Evolutionary conservation across 108 stramenopile genomes (phyloP).

Genomic region (Thalassiosira profunda): DNA sequence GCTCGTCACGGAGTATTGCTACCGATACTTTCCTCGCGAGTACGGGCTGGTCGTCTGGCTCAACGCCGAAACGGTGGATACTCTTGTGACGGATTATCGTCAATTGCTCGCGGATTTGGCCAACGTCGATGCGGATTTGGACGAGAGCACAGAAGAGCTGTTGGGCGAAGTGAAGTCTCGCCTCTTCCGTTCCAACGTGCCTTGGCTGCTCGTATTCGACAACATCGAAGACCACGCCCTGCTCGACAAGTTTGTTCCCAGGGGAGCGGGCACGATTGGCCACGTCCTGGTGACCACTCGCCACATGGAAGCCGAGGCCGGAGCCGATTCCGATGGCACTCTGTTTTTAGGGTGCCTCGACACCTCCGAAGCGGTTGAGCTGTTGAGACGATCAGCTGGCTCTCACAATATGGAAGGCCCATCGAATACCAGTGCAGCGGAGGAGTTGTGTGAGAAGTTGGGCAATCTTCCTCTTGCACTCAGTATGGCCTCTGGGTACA

Average conservation of each 20-base stretch:
- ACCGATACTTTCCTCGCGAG: conserved; percentile 57
- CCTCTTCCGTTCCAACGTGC: conserved; percentile 59
- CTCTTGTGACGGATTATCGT: conserved; percentile 56
- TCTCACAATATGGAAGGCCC: conserved; percentile 26
- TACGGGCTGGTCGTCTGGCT: conserved; percentile 77
- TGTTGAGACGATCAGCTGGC: conserved; percentile 42
- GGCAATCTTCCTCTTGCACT: conserved; percentile 72
- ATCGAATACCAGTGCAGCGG: conserved; percentile 7
- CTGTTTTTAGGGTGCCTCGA: conserved; percentile 58
- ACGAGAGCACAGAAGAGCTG: conserved; percentile 61
- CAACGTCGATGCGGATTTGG: conserved; percentile 24
- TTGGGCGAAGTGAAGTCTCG: conserved; percentile 61
- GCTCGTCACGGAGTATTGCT: conserved; percentile 53
- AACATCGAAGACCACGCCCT: conserved; percentile 63
- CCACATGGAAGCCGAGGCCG: conserved; percentile 32
- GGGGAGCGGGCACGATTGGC: conserved; percentile 52
- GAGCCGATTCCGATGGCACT: conserved; percentile 14
- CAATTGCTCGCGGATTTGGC: conserved; percentile 65
- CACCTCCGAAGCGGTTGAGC: conserved; percentile 56
- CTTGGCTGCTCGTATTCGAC: conserved; percentile 76
- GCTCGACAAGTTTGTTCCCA: conserved; percentile 55
- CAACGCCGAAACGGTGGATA: conserved; percentile 61
- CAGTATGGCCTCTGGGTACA: conserved; percentile 72
- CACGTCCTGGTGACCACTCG: conserved; percentile 74
- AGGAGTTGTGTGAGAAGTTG: conserved; percentile 28